Percentiles rank a stretch among this genome's conserved stretches.
phyloP scores from a whole-genome alignment of 2,329 filamentous ascomycete species.

The Blastomyces gilchristii region DNA sequence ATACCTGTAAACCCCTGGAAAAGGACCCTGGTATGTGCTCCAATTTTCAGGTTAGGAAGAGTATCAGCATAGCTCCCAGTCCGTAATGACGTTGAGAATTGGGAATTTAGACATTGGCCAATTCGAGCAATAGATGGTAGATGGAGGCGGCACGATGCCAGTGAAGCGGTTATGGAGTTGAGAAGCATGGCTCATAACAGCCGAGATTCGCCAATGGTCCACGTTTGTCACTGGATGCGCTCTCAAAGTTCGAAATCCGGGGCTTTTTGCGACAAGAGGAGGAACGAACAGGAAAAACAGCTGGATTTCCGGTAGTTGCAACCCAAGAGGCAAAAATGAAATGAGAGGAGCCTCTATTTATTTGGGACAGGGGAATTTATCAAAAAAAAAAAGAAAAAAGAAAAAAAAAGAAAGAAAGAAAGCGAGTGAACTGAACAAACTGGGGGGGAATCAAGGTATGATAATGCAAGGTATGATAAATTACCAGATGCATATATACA shows the following conservation, averaged over 20 bases:
- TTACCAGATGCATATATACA: background rate
- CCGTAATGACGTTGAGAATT: constrained; percentile 27
- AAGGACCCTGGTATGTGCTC: constrained; percentile 54
- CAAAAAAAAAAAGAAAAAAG: too few species aligned
- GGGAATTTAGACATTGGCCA: constrained; percentile 5
- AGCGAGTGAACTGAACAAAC: background rate
- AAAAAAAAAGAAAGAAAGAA: too few species aligned
- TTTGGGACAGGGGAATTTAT: background rate
- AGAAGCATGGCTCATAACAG: background rate
- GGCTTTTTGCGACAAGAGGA: background rate
- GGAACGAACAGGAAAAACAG: background rate
- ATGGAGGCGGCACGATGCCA: constrained; percentile 1
- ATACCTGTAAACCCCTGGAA: constrained; percentile 61
- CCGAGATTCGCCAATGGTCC: background rate
- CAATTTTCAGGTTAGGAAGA: constrained; percentile 56
- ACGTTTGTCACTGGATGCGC: background rate
- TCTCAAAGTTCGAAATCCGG: background rate
- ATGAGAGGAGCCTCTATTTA: background rate
- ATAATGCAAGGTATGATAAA: background rate
- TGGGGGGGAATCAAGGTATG: background rate
- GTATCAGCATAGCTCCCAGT: constrained; percentile 47
- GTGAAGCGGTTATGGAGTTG: background rate
- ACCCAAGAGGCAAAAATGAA: background rate
- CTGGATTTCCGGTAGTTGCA: background rate
- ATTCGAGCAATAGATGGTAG: constrained; percentile 1